Conservation (phyloP, 75 land plant species). For the Cryptomeria japonica region DNA sequence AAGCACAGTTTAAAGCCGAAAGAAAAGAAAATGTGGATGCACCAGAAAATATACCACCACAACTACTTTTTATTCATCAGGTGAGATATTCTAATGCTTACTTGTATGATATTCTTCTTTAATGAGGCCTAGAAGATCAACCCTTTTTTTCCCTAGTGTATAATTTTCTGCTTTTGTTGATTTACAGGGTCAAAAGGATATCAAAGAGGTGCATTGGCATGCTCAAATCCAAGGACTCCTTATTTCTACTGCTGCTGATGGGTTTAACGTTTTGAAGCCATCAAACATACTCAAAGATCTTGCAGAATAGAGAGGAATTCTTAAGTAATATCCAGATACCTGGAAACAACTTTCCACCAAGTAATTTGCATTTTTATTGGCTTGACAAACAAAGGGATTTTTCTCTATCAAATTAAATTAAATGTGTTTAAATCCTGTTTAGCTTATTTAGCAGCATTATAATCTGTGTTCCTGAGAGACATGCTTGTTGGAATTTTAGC, state of each 20-base stretch:
- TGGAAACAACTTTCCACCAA: not conserved
- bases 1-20: constrained; percentile 75
- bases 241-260: constrained; percentile 87
- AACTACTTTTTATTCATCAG: constrained; percentile 94
- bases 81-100: constrained; percentile 22
- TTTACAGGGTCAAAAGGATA: constrained; percentile 89
- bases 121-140: no score
- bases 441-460: not conserved
- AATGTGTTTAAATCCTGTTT: not conserved
- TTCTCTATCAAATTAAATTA: not conserved
- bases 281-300: constrained; percentile 43
- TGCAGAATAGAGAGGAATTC: not conserved
- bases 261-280: constrained; percentile 88
- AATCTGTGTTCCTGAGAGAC: not conserved
- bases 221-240: constrained; percentile 88
- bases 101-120: not conserved
- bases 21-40: constrained; percentile 67
- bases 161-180: not conserved
- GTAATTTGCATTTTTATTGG: not conserved
- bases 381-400: not conserved
- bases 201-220: constrained; percentile 98
- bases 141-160: not conserved
- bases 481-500: not conserved
- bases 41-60: constrained; percentile 87
- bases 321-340: not conserved